Base-by-base conservation (phyloP, 2,329 filamentous ascomycete species). In the Fusarium sp. region DNA sequence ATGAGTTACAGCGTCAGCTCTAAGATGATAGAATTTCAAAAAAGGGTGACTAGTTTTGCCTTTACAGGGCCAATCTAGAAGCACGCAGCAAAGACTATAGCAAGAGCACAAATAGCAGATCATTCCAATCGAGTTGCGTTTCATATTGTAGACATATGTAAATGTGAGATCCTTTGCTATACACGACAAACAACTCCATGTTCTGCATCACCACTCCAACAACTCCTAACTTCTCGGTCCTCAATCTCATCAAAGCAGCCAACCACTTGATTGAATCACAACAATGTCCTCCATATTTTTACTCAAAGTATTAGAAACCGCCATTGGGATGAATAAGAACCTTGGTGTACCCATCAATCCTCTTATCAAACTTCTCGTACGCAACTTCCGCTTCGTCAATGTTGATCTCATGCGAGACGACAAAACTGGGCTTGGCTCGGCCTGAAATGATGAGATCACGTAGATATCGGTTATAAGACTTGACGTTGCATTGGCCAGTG, bases 401-500 rank as follows among this genome's bases (percentile, higher is more conserved):
- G 11, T 79, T 81, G 58, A 90, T 86, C 71, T 90, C 87, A 65
- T 91, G 88, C 3, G 85, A 88, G 8, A 91, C 87, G 2, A 91
- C 87, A 68, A 91, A 91, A 56, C 84, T 88, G 6, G 89, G 89
- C 75, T 89, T 90, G 1, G 89, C 89, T 60, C 84, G 85, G 4
- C 89, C 88, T 1, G 86, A 78, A 43, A 90, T 86, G 69, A 91
- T 91, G 71, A 91, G 79, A 63, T 91, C 88, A 14, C 89, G 83
- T 39, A 91, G 77, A 71, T 90, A 89, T 24, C 88, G 81, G 74
- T 91, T 91, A 76, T 91, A 91, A 1, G 84, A 80, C 77, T 90
- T 91, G 68, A 91, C 88, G 65, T 91, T 91, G 78, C 88, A 90
- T 73, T 90, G 87, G 0, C 88, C 87, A 5, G 86, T 89, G 11